phyloP scores from a whole-genome alignment of 1,139 yeast species.

The Candida sp. region DNA sequence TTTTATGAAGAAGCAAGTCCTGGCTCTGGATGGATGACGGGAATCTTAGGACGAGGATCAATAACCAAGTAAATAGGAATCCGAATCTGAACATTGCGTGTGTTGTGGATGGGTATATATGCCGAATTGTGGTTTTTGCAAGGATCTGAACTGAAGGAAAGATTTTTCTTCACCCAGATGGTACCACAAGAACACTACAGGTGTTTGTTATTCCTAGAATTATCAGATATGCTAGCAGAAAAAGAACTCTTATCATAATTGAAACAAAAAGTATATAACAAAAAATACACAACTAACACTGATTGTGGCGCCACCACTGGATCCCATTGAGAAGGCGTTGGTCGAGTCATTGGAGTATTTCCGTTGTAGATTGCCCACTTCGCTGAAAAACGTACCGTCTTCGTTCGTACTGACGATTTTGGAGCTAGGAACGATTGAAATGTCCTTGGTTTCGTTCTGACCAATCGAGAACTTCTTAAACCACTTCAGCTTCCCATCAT shows the following conservation, averaged over 20 bases:
- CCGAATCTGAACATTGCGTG: neutral
- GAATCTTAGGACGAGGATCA: neutral
- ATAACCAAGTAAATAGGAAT: neutral
- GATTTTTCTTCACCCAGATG: no score
- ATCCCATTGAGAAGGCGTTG: neutral
- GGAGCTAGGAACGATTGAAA: slow-evolving; percentile 4
- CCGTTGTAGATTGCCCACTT: neutral
- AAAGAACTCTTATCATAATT: neutral
- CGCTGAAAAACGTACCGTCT: neutral
- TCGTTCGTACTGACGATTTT: neutral
- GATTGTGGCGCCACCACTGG: neutral
- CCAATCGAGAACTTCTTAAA: slow-evolving; percentile 8
- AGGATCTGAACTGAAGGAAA: no score
- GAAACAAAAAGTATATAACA: slow-evolving; percentile 5
- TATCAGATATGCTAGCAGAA: slow-evolving; percentile 2
- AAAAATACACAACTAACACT: neutral
- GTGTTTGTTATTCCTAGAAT: neutral
- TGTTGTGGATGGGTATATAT: neutral
- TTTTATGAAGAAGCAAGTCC: neutral
- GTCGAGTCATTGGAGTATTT: neutral
- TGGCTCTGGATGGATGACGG: neutral
- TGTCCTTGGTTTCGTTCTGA: slow-evolving; percentile 3
- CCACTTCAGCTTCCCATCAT: slow-evolving; percentile 8
- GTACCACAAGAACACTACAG: no score
- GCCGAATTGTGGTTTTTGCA: no score